These are phyloP conservation scores for Cyclotella atomus DNA, from an alignment of 108 stramenopile genomes.

Conservation along the genomic window DNA sequence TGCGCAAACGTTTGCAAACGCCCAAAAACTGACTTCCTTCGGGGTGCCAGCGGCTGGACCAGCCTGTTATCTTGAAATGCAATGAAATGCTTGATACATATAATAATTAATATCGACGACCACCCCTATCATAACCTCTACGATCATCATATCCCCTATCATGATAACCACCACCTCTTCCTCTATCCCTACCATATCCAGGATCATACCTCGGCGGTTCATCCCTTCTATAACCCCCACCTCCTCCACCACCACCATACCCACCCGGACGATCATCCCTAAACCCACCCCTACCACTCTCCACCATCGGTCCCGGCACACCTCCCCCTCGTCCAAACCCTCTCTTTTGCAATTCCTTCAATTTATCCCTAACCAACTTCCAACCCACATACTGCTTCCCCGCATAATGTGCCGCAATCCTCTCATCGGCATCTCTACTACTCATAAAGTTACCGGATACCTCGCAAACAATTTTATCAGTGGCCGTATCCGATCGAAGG, in stretches of 20 bases:
- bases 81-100: background rate
- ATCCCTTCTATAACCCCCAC: slow-evolving; percentile 3
- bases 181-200: slow-evolving; percentile 9
- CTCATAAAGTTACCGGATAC: slow-evolving; percentile 93
- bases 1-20: too few species aligned
- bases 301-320: background rate
- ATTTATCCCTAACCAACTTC: slow-evolving; percentile 91
- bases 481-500: slow-evolving; percentile 77
- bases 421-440: slow-evolving; percentile 89
- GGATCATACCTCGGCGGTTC: slow-evolving; percentile 13
- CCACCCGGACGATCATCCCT: slow-evolving; percentile 5
- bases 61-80: background rate
- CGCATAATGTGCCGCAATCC: slow-evolving; percentile 92
- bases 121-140: slow-evolving; percentile 13
- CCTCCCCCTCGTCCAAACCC: slow-evolving; percentile 36
- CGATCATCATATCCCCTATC: slow-evolving; percentile 19
- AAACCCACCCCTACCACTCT: slow-evolving; percentile 6
- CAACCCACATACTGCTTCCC: slow-evolving; percentile 94
- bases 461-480: slow-evolving; percentile 90
- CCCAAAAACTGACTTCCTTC: too few species aligned
- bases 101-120: slow-evolving; percentile 13
- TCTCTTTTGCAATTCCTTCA: slow-evolving; percentile 73
- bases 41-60: too few species aligned
- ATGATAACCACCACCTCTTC: background rate
- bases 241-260: slow-evolving; percentile 13